These are phyloP conservation scores for Zarea fungicola DNA, from an alignment of 2,329 filamentous ascomycete genomes.

Conservation along the genomic window DNA sequence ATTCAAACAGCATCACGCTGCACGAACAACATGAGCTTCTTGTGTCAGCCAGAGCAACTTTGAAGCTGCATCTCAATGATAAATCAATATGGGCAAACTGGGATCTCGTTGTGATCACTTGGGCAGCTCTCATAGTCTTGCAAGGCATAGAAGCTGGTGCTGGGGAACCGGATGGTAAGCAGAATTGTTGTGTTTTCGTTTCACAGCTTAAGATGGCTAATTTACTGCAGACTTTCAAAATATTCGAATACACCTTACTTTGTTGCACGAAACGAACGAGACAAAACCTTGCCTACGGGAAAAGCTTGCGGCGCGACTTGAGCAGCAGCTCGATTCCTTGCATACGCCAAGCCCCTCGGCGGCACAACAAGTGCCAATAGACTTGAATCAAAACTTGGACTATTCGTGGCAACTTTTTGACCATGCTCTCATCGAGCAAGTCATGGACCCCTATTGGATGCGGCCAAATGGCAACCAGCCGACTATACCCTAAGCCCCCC, in stretches of 20 bases:
- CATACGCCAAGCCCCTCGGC: slow-evolving; percentile 19
- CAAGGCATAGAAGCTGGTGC: slow-evolving; percentile 36
- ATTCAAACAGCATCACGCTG: slow-evolving; percentile 31
- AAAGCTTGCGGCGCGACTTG: slow-evolving; percentile 21
- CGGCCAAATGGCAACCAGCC: neutral
- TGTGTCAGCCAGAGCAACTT: slow-evolving; percentile 34
- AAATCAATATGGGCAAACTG: slow-evolving; percentile 39
- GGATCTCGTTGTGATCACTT: slow-evolving; percentile 39
- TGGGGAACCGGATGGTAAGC: slow-evolving; percentile 32
- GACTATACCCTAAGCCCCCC: neutral
- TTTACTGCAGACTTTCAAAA: slow-evolving; percentile 20
- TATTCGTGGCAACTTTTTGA: slow-evolving; percentile 20
- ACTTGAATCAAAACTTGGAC: slow-evolving; percentile 15
- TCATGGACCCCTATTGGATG: slow-evolving; percentile 14
- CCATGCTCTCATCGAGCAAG: slow-evolving; percentile 14
- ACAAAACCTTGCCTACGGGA: slow-evolving; percentile 21
- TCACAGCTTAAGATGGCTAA: neutral
- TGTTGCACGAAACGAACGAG: slow-evolving; percentile 25
- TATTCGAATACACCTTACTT: slow-evolving; percentile 25
- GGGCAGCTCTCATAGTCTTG: slow-evolving; percentile 38
- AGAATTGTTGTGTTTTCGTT: neutral
- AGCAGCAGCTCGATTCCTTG: slow-evolving; percentile 22
- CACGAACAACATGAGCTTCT: slow-evolving; percentile 36
- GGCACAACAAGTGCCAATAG: slow-evolving; percentile 13
- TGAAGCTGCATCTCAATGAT: slow-evolving; percentile 36